Conservation (phyloP, 2,329 filamentous ascomycete species). For the Colletotrichum truncatum region DNA sequence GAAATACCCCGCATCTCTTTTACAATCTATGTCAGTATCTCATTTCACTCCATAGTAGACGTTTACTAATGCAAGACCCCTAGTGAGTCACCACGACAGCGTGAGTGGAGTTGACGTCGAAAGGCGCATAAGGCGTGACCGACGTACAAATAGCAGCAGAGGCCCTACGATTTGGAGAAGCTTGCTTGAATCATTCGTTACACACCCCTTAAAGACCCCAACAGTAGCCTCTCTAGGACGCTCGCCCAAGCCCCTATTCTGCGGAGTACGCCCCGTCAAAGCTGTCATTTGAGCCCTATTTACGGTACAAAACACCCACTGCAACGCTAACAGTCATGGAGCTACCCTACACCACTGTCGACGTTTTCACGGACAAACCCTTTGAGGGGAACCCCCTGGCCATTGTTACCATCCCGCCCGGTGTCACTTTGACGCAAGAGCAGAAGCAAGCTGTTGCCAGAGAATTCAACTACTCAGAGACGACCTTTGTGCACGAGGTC, state of each 20-base stretch:
- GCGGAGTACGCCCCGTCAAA: too few species aligned
- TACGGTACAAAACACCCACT: not conserved
- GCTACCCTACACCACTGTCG: conserved; percentile 61
- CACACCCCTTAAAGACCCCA: too few species aligned
- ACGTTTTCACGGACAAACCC: conserved; percentile 64
- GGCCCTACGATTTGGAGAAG: too few species aligned
- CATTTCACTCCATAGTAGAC: too few species aligned
- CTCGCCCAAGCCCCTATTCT: too few species aligned
- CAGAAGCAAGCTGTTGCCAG: conserved; percentile 67
- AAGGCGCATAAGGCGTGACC: not conserved
- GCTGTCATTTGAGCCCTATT: not conserved
- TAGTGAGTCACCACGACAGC: not conserved
- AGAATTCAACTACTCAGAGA: conserved; percentile 73
- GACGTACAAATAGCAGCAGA: not conserved
- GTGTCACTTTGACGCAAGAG: conserved; percentile 53
- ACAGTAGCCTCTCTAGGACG: too few species aligned
- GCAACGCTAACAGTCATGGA: conserved; percentile 38
- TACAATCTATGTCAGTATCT: too few species aligned
- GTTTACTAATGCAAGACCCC: not conserved
- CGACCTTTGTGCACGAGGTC: conserved; percentile 66
- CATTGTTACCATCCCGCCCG: conserved; percentile 61
- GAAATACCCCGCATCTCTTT: not conserved
- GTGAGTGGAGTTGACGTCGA: not conserved
- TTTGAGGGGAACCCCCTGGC: conserved; percentile 70
- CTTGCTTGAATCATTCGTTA: too few species aligned